Percentiles rank a stretch among this genome's conserved stretches.
phyloP scores from a whole-genome alignment of 441 rosid species.

The Gossypium davidsonii region DNA sequence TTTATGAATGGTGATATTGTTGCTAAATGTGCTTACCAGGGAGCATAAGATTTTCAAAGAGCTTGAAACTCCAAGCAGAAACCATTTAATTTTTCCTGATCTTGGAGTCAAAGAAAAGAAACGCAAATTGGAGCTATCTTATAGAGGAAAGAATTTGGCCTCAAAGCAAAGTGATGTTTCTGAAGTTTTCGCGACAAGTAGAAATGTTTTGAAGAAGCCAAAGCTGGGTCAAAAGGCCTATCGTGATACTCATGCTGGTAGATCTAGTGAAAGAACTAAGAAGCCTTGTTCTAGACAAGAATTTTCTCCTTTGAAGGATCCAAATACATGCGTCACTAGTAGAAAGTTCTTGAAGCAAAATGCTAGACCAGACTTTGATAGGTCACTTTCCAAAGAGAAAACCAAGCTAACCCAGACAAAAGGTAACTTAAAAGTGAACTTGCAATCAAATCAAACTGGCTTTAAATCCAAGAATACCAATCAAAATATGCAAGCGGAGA shows the following conservation, averaged over 20 bases:
- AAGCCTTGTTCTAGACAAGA: constrained; percentile 11
- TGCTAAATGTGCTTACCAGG: constrained; percentile 32
- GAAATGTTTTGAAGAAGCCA: constrained; percentile 20
- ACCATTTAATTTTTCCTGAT: constrained; percentile 54
- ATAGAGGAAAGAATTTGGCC: constrained; percentile 13
- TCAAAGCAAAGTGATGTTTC: constrained; percentile 15
- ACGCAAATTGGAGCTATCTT: constrained; percentile 6
- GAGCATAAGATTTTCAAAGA: constrained; percentile 34
- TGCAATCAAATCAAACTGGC: constrained; percentile 13
- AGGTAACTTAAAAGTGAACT: constrained; percentile 14
- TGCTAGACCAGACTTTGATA: not conserved
- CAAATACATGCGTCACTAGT: constrained; percentile 6
- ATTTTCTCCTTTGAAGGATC: constrained; percentile 16
- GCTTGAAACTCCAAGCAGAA: constrained; percentile 47
- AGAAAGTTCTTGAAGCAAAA: constrained; percentile 18
- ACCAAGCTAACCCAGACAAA: constrained; percentile 4
- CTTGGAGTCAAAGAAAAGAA: constrained; percentile 27
- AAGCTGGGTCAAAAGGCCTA: constrained; percentile 3
- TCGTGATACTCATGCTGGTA: constrained; percentile 9
- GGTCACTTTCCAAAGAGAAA: constrained; percentile 7
- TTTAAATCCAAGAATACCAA: constrained; percentile 20
- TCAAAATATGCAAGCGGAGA: constrained; percentile 12
- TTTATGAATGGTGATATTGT: constrained; percentile 3
- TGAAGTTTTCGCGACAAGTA: constrained; percentile 10
- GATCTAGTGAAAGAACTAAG: constrained; percentile 7